Conservation (phyloP, 2,329 filamentous ascomycete genomes). For the Aureobasidium zeae region DNA sequence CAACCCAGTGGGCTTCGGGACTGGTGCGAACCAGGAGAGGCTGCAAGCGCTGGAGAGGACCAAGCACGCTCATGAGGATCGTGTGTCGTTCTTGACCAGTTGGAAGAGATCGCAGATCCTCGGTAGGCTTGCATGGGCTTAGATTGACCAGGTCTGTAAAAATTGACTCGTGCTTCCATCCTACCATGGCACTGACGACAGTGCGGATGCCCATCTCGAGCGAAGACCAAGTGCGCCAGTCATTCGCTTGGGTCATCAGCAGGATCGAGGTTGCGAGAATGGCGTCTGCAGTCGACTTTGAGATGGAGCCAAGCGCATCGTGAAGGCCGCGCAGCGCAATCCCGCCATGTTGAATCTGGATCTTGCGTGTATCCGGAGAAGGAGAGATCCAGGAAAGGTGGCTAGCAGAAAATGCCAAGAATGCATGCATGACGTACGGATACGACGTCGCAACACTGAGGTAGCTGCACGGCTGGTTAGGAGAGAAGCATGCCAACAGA, state of each 20-base stretch:
- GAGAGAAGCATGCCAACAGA: conserved; percentile 1
- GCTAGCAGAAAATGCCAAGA: conserved; percentile 88
- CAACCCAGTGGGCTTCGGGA: conserved; percentile 40
- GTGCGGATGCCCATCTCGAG: conserved; percentile 86
- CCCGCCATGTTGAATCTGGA: conserved; percentile 82
- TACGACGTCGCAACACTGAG: conserved; percentile 73
- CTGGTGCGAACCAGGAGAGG: conserved; percentile 36
- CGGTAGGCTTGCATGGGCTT: conserved; percentile 1
- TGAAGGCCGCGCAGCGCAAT: conserved; percentile 80
- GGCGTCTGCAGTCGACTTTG: conserved; percentile 77
- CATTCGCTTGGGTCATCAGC: conserved; percentile 89
- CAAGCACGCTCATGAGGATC: conserved; percentile 34
- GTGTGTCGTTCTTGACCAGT: conserved; percentile 15
- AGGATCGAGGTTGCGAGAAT: conserved; percentile 85
- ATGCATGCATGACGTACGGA: conserved; percentile 85
- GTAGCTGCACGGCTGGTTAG: conserved; percentile 45
- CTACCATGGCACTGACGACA: conserved; percentile 83
- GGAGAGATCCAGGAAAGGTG: conserved; percentile 85
- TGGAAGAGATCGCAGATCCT: conserved; percentile 2
- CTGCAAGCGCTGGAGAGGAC: conserved; percentile 36
- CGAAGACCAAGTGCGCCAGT: conserved; percentile 91
- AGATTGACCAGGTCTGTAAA: conserved; percentile 66
- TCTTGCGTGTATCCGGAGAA: conserved; percentile 73
- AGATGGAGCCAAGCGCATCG: conserved; percentile 77
- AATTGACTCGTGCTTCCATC: conserved; percentile 82